A percentile compares a stretch with the other conserved stretches of the same genome.
Conservation (phyloP, 176 grass and related monocot genomes). For the Oryza meridionalis region DNA sequence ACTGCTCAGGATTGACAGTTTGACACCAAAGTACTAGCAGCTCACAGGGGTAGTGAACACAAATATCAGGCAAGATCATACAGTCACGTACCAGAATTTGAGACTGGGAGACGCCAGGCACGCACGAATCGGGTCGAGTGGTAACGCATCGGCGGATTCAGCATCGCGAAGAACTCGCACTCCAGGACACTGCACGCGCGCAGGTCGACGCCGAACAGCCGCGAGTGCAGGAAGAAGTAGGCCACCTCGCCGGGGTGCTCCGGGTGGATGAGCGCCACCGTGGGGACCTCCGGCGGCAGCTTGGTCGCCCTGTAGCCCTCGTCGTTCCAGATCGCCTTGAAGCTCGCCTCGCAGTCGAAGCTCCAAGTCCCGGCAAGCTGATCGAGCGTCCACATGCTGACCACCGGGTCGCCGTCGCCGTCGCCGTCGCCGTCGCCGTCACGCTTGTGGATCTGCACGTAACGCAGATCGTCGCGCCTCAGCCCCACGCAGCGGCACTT, state of each 20-base stretch:
- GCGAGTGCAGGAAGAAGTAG: constrained; percentile 10
- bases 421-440: not conserved
- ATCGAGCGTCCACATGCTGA: not conserved
- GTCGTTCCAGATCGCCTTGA: not conserved
- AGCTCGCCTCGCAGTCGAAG: not conserved
- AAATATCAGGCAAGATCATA: no score
- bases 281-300: not conserved
- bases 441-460: not conserved
- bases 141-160: no score
- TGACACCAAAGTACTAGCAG: no score
- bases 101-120: no score
- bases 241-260: not conserved
- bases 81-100: no score
- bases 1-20: no score
- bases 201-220: no score
- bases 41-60: no score
- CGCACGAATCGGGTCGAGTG: no score
- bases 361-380: not conserved
- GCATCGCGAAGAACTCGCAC: no score
- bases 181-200: no score
- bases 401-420: not conserved
- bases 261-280: constrained; percentile 9
- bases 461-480: not conserved
- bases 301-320: not conserved
- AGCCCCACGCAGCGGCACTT: not conserved